phyloP scores from a whole-genome alignment of 2,329 filamentous ascomycete genomes.

The Clonostachys rhizophaga region DNA sequence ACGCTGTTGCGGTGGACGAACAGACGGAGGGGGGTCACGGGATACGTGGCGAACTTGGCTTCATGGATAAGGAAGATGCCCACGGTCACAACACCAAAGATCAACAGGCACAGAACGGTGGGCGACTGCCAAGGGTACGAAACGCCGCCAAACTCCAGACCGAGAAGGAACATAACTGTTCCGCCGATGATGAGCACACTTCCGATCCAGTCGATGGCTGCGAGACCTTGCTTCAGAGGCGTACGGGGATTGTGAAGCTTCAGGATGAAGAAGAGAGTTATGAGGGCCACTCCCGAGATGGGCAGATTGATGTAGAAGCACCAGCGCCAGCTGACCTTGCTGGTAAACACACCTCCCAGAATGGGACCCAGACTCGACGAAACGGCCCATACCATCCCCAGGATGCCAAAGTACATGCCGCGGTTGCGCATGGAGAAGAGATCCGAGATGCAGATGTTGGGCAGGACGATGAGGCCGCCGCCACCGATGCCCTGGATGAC shows the following conservation, averaged over 20 bases:
- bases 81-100: slow-evolving; percentile 64
- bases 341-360: slow-evolving; percentile 64
- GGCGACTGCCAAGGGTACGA: slow-evolving; percentile 70
- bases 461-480: slow-evolving; percentile 53
- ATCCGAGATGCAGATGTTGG: slow-evolving; percentile 55
- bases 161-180: slow-evolving; percentile 81
- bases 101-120: slow-evolving; percentile 70
- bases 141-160: slow-evolving; percentile 79
- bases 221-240: slow-evolving; percentile 54
- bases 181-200: slow-evolving; percentile 63
- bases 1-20: slow-evolving; percentile 65
- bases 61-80: slow-evolving; percentile 69
- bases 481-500: slow-evolving; percentile 54
- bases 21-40: slow-evolving; percentile 70
- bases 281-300: slow-evolving; percentile 37
- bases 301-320: slow-evolving; percentile 64
- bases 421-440: slow-evolving; percentile 46
- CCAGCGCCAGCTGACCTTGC: slow-evolving; percentile 63
- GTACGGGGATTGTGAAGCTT: slow-evolving; percentile 66
- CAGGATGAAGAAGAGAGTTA: slow-evolving; percentile 54
- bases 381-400: slow-evolving; percentile 58
- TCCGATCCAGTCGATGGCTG: slow-evolving; percentile 57
- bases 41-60: slow-evolving; percentile 67
- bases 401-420: slow-evolving; percentile 45
- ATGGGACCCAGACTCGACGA: slow-evolving; percentile 62